Evolutionary conservation across 2,329 filamentous ascomycete species (phyloP).

Genomic region (Scedosporium dehoogii): DNA sequence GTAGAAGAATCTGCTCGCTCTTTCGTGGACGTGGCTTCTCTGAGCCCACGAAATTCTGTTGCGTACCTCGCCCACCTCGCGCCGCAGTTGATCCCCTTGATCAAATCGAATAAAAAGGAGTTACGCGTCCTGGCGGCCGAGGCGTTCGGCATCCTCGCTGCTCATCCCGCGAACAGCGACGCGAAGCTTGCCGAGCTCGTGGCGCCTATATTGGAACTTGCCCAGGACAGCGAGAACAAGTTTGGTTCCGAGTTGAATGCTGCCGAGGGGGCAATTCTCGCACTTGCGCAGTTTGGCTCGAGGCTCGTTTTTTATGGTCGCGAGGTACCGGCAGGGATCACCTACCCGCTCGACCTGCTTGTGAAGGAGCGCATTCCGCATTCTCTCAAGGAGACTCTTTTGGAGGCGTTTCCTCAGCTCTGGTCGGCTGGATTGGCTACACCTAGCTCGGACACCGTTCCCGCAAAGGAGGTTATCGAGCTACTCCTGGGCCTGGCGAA

Average conservation of each 20-base stretch:
- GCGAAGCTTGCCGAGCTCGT: constrained; percentile 17
- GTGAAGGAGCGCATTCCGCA: constrained; percentile 17
- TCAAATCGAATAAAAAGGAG: constrained; percentile 63
- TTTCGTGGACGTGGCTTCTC: constrained; percentile 43
- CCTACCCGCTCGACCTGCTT: constrained; percentile 22
- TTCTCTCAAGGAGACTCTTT: constrained; percentile 32
- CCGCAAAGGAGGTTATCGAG: constrained; percentile 39
- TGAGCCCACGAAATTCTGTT: constrained; percentile 40
- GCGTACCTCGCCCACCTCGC: constrained; percentile 37
- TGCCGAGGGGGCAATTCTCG: constrained; percentile 36
- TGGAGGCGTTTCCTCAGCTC: constrained; percentile 36
- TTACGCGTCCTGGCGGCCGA: constrained; percentile 58
- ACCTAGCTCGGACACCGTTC: constrained; percentile 14
- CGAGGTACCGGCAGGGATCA: constrained; percentile 15
- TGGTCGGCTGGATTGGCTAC: constrained; percentile 33
- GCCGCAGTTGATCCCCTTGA: constrained; percentile 44
- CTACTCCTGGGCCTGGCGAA: constrained; percentile 61
- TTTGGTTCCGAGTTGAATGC: constrained; percentile 33
- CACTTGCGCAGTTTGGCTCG: constrained; percentile 33
- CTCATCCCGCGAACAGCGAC: constrained; percentile 44
- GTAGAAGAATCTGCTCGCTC: constrained; percentile 38
- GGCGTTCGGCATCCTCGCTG: constrained; percentile 65
- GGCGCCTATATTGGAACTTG: constrained; percentile 29
- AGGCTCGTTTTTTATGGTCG: constrained; percentile 33
- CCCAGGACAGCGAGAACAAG: constrained; percentile 30